Conservation (phyloP, 148 eudicot species). For the Fagopyrum homotropicum region DNA sequence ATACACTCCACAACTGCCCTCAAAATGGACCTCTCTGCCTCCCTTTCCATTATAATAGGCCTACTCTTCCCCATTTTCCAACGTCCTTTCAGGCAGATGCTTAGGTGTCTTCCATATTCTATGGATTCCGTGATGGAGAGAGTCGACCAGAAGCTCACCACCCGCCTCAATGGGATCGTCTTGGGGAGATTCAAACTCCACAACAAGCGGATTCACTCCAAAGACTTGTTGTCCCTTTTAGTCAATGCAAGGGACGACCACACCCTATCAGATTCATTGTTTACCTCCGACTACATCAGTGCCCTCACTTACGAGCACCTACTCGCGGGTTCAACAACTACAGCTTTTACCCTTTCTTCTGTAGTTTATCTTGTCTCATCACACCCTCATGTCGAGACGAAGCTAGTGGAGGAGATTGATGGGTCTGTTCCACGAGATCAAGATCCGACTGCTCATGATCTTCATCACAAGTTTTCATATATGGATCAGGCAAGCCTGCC, state of each 20-base stretch:
- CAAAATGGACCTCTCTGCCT: slow-evolving; percentile 90
- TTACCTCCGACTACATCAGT: slow-evolving; percentile 65
- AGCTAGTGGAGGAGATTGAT: slow-evolving; percentile 71
- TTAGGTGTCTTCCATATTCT: slow-evolving; percentile 69
- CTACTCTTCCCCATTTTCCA: slow-evolving; percentile 68
- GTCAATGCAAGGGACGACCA: slow-evolving; percentile 57
- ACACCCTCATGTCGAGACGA: slow-evolving; percentile 72
- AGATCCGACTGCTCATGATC: slow-evolving; percentile 68
- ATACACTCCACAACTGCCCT: slow-evolving; percentile 78
- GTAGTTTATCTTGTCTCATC: slow-evolving; percentile 62
- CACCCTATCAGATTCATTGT: slow-evolving; percentile 33
- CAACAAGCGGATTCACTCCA: slow-evolving; percentile 30
- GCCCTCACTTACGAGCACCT: slow-evolving; percentile 83
- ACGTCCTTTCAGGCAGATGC: slow-evolving; percentile 66
- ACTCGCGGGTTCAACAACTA: slow-evolving; percentile 84
- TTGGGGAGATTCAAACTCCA: slow-evolving; percentile 30
- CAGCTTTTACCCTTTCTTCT: slow-evolving; percentile 80
- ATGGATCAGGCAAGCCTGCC: slow-evolving; percentile 61
- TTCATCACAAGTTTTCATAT: slow-evolving; percentile 69
- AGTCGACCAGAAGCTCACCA: slow-evolving; percentile 40
- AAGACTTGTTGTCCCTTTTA: slow-evolving; percentile 75
- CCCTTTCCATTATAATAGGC: slow-evolving; percentile 75
- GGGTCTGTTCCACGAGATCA: slow-evolving; percentile 49
- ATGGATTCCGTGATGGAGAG: slow-evolving; percentile 75
- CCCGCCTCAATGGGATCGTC: slow-evolving; percentile 57